Conservation (phyloP, 441 rosid species). For the Viola pubescens region DNA sequence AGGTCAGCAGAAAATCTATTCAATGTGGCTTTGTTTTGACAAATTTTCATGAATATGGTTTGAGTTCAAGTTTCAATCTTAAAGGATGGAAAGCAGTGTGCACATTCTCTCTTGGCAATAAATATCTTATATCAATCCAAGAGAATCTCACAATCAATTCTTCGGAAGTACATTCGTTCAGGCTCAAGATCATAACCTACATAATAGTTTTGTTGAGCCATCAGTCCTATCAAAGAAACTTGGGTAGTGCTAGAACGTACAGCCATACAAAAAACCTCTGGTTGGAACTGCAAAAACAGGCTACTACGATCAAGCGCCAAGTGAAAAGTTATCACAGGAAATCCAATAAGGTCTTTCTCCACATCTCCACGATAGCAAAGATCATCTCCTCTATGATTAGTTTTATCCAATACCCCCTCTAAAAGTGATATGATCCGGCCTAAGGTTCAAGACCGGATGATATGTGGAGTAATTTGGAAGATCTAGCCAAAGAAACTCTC, state of each 20-base stretch:
- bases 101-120: no score
- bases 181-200: constrained; percentile 16
- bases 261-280: constrained; percentile 20
- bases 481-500: no score
- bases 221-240: constrained; percentile 12
- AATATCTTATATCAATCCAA: not conserved
- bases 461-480: no score
- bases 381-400: not conserved
- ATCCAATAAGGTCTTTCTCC: constrained; percentile 12
- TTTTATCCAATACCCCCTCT: constrained; percentile 5
- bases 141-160: constrained; percentile 21
- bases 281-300: constrained; percentile 11
- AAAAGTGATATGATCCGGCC: no score
- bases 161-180: constrained; percentile 12
- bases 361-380: constrained; percentile 26
- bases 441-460: no score
- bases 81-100: no score
- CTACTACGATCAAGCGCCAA: constrained; percentile 10
- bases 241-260: constrained; percentile 2
- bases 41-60: no score
- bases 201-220: constrained; percentile 22
- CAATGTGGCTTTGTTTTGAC: no score
- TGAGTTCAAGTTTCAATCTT: no score
- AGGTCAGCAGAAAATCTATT: no score
- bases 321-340: constrained; percentile 21